Base-by-base conservation (phyloP, 179 eudicot genomes). In the Heliamphora pulchella region DNA sequence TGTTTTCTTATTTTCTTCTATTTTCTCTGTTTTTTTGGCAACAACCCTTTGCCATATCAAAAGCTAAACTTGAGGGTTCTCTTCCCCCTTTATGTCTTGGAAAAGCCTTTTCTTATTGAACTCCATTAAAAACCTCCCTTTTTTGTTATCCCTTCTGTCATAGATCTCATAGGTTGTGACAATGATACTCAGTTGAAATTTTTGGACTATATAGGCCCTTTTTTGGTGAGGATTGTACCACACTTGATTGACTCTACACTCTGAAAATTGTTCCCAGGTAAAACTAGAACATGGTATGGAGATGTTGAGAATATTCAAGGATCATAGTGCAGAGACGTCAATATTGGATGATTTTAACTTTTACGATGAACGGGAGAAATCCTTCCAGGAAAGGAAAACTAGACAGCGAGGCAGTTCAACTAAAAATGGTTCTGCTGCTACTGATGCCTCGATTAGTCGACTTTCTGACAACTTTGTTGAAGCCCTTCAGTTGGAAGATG, bases 281-380 rank as follows among this genome's bases (percentile, higher is more conserved):
- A 93, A 92, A 82, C 89, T 91, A 75, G 96, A 91, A 78, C 96
- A 88, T 63, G 98, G 98, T 50, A 82, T 91, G 18, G 96, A 92
- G 83, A 93, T 95, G 91, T 82, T 95, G 84, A 95, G 87, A 82
- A 95, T 95, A 11, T 93, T 95, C 85, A 95, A 93, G 89, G 90
- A 89, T 31, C 85, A 93, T 78, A 96, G 89, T 7, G 91, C 90
- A 6, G 90, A 85, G 13, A 86, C 94, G 31, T 90, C 93, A 17
- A 89, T 95, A 79, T 86, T 95, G 75, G 98, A 95, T 65, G 98
- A 95, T 86, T 95, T 93, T 75, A 83, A 80, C 61, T 92, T 85
- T 51, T 95, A 95, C 73, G 96, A 95, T 82, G 97, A 92, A 84
- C 78, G 93, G 74, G 98, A 95, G 87, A 91, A 87, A 86, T 82